Conservation (phyloP, 228 moss, liverwort and hornwort species). For the Sphagnum magellanicum region DNA sequence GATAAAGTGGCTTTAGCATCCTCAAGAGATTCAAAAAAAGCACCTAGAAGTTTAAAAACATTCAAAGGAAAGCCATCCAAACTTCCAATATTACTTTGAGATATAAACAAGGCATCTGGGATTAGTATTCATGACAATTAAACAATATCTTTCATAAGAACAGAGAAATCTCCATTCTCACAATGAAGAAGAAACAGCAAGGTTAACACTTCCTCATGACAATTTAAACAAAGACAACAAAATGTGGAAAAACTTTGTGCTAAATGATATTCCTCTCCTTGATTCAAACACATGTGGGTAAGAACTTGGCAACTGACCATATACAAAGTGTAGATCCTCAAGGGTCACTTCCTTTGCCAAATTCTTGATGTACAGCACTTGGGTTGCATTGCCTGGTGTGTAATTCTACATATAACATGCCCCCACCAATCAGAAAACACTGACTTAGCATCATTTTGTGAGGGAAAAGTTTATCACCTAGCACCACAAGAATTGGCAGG, state of each 20-base stretch:
- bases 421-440: not conserved
- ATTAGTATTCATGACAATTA: too few relatives aligned
- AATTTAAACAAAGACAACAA: too few relatives aligned
- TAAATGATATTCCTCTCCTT: too few relatives aligned
- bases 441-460: not conserved
- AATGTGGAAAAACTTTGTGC: too few relatives aligned
- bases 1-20: conserved; percentile 62
- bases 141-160: too few relatives aligned
- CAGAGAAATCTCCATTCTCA: too few relatives aligned
- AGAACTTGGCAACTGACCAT: conserved; percentile 33
- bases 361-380: conserved; percentile 90
- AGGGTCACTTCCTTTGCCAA: conserved; percentile 76
- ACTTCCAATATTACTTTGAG: too few relatives aligned
- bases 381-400: conserved; percentile 61
- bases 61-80: too few relatives aligned
- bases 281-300: too few relatives aligned
- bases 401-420: conserved; percentile 58
- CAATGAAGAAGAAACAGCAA: too few relatives aligned
- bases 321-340: conserved; percentile 75
- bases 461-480: not conserved
- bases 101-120: too few relatives aligned
- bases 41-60: conserved; percentile 34
- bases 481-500: not conserved
- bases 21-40: conserved; percentile 66
- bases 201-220: too few relatives aligned